Evolutionary conservation across 306 rosid genomes (phyloP).

Genomic region (Vicia villosa): DNA sequence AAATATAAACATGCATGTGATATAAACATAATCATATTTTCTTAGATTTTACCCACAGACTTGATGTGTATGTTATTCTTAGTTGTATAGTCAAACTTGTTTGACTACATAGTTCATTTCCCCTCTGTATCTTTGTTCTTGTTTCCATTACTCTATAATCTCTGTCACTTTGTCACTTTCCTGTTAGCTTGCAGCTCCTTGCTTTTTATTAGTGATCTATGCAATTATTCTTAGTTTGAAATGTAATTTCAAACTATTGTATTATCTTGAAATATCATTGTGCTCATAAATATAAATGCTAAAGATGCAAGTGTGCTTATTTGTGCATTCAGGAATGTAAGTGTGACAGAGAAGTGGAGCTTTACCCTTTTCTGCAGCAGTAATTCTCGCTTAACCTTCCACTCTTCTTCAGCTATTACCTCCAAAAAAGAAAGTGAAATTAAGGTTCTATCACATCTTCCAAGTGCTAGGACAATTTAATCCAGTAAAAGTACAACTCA

Average conservation of each 20-base stretch:
- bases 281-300: slow-evolving; percentile 18
- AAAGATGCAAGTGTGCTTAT: slow-evolving; percentile 13
- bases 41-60: background rate
- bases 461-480: slow-evolving; percentile 8
- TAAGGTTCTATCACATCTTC: slow-evolving; percentile 27
- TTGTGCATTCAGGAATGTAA: slow-evolving; percentile 18
- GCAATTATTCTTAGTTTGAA: background rate
- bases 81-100: background rate
- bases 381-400: slow-evolving; percentile 81
- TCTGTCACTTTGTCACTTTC: background rate
- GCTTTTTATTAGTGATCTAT: background rate
- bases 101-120: background rate
- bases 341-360: slow-evolving; percentile 16
- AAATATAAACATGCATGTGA: slow-evolving; percentile 3
- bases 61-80: background rate
- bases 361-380: slow-evolving; percentile 76
- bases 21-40: background rate
- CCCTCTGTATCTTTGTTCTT: background rate
- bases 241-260: slow-evolving; percentile 18
- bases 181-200: background rate
- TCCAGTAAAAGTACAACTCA: background rate
- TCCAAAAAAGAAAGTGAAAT: slow-evolving; percentile 43
- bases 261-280: slow-evolving; percentile 8
- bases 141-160: slow-evolving; percentile 2
- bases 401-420: slow-evolving; percentile 92